These are phyloP conservation scores for Sclerotinia sclerotiorum DNA, from an alignment of 2,329 filamentous ascomycete genomes.

Conservation along the genomic window DNA sequence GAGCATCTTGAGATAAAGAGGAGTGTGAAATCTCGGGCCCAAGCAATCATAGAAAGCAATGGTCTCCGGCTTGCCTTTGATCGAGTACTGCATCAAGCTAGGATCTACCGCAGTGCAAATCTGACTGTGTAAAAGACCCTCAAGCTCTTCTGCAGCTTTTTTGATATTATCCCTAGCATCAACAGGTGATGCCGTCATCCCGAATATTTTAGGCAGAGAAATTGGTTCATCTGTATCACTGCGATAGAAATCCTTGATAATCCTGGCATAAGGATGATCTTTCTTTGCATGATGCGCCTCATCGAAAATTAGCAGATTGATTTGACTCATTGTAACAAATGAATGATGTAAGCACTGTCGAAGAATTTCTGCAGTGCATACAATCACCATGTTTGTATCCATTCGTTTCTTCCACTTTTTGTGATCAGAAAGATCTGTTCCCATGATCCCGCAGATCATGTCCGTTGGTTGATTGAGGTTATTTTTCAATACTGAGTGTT, in stretches of 20 bases:
- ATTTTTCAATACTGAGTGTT: constrained; percentile 74
- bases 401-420: constrained; percentile 60
- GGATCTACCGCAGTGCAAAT: constrained; percentile 76
- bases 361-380: constrained; percentile 89
- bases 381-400: constrained; percentile 73
- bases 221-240: constrained; percentile 44
- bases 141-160: constrained; percentile 70
- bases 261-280: constrained; percentile 83
- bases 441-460: constrained; percentile 71
- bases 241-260: constrained; percentile 85
- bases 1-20: constrained; percentile 60
- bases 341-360: constrained; percentile 74
- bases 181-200: constrained; percentile 95
- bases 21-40: constrained; percentile 57
- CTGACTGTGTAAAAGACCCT: constrained; percentile 73
- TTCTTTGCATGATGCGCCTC: constrained; percentile 97
- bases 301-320: constrained; percentile 91
- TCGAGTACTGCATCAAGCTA: constrained; percentile 56
- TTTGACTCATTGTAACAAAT: constrained; percentile 75
- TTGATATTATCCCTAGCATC: constrained; percentile 76
- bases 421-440: constrained; percentile 58
- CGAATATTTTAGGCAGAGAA: constrained; percentile 74
- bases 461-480: constrained; percentile 77
- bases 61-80: constrained; percentile 60
- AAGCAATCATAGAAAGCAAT: constrained; percentile 55